Evolutionary conservation across 768 basidiomycete species (phyloP).

Genomic region (Dendrothele bispora): DNA sequence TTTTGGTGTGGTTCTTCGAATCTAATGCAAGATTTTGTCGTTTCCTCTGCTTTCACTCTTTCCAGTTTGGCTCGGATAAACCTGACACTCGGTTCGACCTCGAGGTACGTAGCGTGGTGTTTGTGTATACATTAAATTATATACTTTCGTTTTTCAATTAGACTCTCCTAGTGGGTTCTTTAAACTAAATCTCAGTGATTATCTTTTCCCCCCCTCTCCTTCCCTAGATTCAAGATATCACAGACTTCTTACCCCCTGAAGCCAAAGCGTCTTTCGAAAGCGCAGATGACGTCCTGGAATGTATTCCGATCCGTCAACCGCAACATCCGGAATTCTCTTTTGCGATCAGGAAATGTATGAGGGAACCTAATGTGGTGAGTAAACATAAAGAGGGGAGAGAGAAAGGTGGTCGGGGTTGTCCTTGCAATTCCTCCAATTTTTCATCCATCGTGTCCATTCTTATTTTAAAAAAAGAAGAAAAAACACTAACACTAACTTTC

Average conservation of each 20-base stretch:
- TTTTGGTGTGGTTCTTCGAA: too few relatives aligned
- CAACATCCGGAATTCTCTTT: constrained; percentile 39
- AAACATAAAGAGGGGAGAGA: too few relatives aligned
- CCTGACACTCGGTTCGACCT: constrained; percentile 88
- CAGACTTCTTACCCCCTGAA: constrained; percentile 33
- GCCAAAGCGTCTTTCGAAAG: constrained; percentile 26
- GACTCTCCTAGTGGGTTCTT: too few relatives aligned
- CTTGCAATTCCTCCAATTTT: too few relatives aligned
- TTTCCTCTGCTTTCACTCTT: too few relatives aligned
- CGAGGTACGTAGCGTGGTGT: constrained; percentile 53
- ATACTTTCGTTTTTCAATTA: too few relatives aligned
- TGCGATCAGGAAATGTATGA: constrained; percentile 36
- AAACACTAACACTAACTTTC: too few relatives aligned
- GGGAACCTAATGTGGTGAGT: constrained; percentile 30
- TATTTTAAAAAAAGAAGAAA: too few relatives aligned
- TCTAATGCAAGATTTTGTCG: too few relatives aligned
- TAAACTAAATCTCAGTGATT: too few relatives aligned
- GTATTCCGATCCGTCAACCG: constrained; percentile 43
- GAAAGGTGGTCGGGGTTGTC: too few relatives aligned
- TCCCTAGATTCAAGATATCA: constrained; percentile 45
- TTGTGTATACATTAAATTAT: neutral
- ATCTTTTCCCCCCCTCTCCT: neutral
- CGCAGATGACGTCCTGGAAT: constrained; percentile 40
- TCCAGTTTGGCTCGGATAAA: constrained; percentile 96
- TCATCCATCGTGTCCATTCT: too few relatives aligned